Evolutionary conservation across 1,284 basidiomycete species (phyloP).

Genomic region (Boletus semigastroideus): DNA sequence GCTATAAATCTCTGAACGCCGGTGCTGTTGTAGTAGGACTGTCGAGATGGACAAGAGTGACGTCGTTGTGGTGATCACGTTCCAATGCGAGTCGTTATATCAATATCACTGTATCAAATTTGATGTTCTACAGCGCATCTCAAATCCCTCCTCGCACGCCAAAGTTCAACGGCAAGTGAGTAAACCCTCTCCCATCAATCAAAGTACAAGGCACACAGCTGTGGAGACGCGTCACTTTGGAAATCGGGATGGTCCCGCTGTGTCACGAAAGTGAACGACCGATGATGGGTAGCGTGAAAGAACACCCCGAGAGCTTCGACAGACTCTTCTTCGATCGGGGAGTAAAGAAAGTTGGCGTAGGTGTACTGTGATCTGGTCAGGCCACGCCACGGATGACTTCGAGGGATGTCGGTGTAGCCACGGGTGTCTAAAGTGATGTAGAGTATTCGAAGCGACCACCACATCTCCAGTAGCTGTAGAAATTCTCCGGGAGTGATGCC

Average conservation of each 20-base stretch:
- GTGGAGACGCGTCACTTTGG: background rate
- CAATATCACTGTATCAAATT: no score
- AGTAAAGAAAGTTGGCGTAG: conserved; percentile 1
- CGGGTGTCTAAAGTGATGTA: conserved; percentile 8
- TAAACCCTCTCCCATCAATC: conserved; percentile 5
- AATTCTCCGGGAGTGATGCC: conserved; percentile 15
- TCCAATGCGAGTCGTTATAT: no score
- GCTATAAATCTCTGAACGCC: no score
- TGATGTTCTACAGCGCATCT: conserved; percentile 1
- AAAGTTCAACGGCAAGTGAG: conserved; percentile 4
- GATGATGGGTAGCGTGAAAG: conserved; percentile 13
- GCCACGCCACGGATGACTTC: conserved; percentile 14
- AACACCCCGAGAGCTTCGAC: conserved; percentile 15
- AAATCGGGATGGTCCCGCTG: conserved; percentile 2
- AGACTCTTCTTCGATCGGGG: conserved; percentile 13
- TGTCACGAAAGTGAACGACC: background rate
- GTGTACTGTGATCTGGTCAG: background rate
- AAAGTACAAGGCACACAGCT: conserved; percentile 1
- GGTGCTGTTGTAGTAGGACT: no score
- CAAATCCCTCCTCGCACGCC: conserved; percentile 4
- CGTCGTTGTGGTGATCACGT: no score
- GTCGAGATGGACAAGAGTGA: no score
- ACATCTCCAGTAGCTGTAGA: conserved; percentile 15
- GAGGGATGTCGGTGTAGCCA: conserved; percentile 12
- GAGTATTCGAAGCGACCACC: conserved; percentile 9